phyloP scores from a whole-genome alignment of 2,329 filamentous ascomycete genomes.

The Fusarium sp. region DNA sequence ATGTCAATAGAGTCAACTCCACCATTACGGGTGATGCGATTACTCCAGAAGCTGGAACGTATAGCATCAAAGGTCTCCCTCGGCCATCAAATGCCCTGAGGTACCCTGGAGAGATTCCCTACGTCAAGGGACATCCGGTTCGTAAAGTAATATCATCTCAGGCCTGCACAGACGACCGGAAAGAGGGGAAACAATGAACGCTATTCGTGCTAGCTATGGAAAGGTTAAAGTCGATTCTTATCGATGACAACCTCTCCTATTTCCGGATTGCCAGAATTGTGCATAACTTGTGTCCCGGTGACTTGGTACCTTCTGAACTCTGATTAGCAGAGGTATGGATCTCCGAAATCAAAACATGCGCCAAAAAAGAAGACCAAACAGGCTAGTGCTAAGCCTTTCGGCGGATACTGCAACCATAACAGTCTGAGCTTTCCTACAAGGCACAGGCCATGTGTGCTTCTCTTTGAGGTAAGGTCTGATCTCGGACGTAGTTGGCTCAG shows the following conservation, averaged over 20 bases:
- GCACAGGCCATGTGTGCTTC: slow-evolving; percentile 19
- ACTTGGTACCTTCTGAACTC: neutral
- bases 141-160: slow-evolving; percentile 2
- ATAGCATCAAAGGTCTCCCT: slow-evolving; percentile 12
- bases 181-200: slow-evolving; percentile 2
- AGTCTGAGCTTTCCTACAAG: slow-evolving; percentile 19
- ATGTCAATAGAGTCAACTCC: rapidly evolving
- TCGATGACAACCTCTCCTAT: neutral
- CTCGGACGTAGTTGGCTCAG: neutral
- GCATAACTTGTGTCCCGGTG: rapidly evolving
- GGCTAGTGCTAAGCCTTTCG: slow-evolving; percentile 2
- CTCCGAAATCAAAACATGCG: neutral
- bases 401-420: slow-evolving; percentile 23
- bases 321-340: neutral
- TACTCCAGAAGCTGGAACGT: neutral
- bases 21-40: neutral
- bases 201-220: slow-evolving; percentile 9
- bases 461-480: slow-evolving; percentile 7
- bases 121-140: neutral
- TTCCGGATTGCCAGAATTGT: slow-evolving; percentile 21
- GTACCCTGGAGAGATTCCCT: neutral
- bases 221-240: neutral
- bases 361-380: rapidly evolving
- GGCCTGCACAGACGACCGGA: neutral
- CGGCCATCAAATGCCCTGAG: neutral